Conservation (phyloP, 371 early-diverging fungal species). For the Mucor mucedo region DNA sequence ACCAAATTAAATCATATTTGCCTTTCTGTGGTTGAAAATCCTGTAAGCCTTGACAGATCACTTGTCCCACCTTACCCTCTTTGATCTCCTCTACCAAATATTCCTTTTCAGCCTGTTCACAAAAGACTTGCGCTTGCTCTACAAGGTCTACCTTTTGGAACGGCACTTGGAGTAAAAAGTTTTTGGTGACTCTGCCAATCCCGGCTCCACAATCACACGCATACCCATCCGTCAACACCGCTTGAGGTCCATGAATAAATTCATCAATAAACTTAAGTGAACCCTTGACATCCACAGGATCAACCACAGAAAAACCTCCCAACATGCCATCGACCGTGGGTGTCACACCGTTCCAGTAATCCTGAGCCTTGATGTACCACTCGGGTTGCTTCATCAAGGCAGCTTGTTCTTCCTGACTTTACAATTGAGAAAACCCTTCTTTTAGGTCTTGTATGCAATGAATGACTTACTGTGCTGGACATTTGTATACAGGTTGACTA, state of each 20-base stretch:
- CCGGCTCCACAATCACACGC: constrained; percentile 93
- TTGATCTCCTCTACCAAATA: constrained; percentile 65
- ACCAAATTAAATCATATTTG: constrained; percentile 92
- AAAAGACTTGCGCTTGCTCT: constrained; percentile 81
- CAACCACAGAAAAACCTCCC: constrained; percentile 81
- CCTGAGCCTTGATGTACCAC: constrained; percentile 90
- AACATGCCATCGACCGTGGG: constrained; percentile 89
- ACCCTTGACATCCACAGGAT: constrained; percentile 75
- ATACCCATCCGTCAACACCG: constrained; percentile 36
- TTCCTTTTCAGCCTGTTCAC: constrained; percentile 67
- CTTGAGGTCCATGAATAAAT: constrained; percentile 44
- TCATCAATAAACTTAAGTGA: constrained; percentile 73
- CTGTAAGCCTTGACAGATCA: constrained; percentile 81
- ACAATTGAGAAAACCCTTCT: neutral
- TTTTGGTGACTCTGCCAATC: constrained; percentile 92
- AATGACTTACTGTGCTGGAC: no score
- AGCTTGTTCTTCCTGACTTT: constrained; percentile 7
- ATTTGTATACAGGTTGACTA: no score
- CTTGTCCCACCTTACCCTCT: constrained; percentile 60
- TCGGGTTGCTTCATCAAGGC: constrained; percentile 40
- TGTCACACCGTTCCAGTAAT: constrained; percentile 80
- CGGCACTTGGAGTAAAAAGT: constrained; percentile 71
- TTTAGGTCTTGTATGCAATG: no score
- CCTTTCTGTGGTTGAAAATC: constrained; percentile 75
- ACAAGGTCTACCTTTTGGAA: constrained; percentile 90